A percentile compares a stretch with the other conserved stretches of the same genome.
These are phyloP conservation scores for Gastrolobium villosum DNA, from an alignment of 306 rosid species.

Conservation along the genomic window DNA sequence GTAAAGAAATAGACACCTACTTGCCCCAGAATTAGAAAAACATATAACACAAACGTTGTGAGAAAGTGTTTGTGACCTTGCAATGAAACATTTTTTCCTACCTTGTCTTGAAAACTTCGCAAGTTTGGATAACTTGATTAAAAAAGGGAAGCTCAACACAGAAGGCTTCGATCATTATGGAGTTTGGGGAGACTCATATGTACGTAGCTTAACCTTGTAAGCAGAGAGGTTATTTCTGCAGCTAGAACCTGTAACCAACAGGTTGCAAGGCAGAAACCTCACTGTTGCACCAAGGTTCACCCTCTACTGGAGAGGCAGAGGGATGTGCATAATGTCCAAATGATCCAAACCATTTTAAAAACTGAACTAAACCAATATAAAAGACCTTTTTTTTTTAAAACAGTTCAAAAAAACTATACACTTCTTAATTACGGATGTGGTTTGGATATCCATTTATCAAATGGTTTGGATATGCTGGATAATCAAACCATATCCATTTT, in stretches of 20 bases:
- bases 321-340: no score
- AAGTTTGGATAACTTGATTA: slow-evolving; percentile 17
- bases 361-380: no score
- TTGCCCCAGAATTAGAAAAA: not conserved
- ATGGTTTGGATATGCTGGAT: no score
- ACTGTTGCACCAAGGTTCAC: not conserved
- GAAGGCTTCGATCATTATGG: slow-evolving; percentile 5
- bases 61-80: not conserved
- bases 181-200: not conserved
- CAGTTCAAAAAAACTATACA: no score
- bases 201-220: not conserved
- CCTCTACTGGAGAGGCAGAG: not conserved
- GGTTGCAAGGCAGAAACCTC: not conserved
- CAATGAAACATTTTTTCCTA: not conserved
- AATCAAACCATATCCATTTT: no score
- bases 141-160: slow-evolving; percentile 10
- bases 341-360: no score
- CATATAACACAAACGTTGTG: not conserved
- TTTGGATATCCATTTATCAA: no score
- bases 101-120: not conserved
- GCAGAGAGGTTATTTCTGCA: slow-evolving; percentile 7
- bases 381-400: no score
- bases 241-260: not conserved
- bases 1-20: slow-evolving; percentile 5
- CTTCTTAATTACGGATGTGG: no score